Evolutionary conservation across 192 early-diverging fungal genomes (phyloP), one percentile per base, ranked within the genome.

Genomic region (Jimgerdemannia lactiflua): DNA sequence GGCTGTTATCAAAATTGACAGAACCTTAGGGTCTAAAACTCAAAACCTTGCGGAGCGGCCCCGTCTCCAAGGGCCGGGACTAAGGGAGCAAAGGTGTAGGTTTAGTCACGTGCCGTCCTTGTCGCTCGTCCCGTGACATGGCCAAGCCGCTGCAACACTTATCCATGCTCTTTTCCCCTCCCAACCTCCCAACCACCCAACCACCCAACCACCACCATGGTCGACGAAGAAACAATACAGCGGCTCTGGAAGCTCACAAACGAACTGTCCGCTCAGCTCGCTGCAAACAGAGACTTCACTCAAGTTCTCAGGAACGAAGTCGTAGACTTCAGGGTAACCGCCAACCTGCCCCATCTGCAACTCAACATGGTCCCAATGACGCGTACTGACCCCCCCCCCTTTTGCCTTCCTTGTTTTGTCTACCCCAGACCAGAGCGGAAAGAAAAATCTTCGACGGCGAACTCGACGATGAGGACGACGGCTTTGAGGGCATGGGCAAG

Each of bases 211-310:
- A 29, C 29, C 29, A 78, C 75, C 71, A 81, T 76, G 71, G 80
- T 82, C 63, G 85, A 86, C 43, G 85, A 86, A 65, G 76, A 77
- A 42, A 74, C 79, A 14, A 75, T 82, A 67, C 85, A 86, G 71
- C 81, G 77, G 70, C 74, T 86, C 42, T 82, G 81, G 75, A 84
- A 84, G 69, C 73, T 84, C 14, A 82, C 85, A 42, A 86, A 82
- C 66, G 85, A 86, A 71, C 77, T 86, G 41, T 76, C 79, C 14
- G 75, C 79, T 43, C 83, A 84, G 72, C 80, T 79, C 59, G 81
- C 82, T 44, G 77, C 76, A 14, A 86, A 86, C 64, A 78, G 82
- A 11, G 80, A 82, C 29, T 75, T 82, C 4, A 80, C 80, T 18
- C 20, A 76, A 2, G 78, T 75, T 40, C 72, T 86, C 18, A 78